A percentile compares a stretch with the other conserved stretches of the same genome.
Conservation (phyloP, 441 rosid genomes). For the Gossypium schwendimanii region DNA sequence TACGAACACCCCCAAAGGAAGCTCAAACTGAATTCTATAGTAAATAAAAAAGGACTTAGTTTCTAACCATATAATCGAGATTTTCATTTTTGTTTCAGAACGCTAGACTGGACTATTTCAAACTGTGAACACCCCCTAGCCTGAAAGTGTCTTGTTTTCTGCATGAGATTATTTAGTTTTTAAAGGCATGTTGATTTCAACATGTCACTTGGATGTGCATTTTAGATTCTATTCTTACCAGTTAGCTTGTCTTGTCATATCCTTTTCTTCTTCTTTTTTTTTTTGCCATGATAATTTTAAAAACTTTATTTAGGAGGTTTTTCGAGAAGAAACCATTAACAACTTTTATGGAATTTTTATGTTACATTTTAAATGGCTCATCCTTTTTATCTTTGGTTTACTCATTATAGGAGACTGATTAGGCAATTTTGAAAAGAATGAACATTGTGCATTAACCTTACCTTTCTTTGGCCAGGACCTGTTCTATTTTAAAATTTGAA, state of each 20-base stretch:
- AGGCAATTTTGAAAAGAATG: slow-evolving; percentile 8
- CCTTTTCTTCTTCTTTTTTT: not conserved
- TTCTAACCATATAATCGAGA: not conserved
- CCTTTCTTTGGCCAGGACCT: not conserved
- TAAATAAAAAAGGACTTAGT: not conserved
- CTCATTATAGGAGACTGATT: not conserved
- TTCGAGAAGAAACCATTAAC: not conserved
- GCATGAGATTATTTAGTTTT: not conserved
- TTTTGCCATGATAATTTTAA: not conserved
- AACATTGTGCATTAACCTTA: not conserved
- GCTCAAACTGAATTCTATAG: not conserved
- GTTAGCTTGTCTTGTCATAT: not conserved
- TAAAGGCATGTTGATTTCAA: not conserved
- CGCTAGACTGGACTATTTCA: not conserved
- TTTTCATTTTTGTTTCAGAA: not conserved
- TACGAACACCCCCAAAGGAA: not conserved
- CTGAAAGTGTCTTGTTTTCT: not conserved
- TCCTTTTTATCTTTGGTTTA: not conserved
- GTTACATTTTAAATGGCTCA: not conserved
- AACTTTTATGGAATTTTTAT: not conserved
- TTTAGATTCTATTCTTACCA: not conserved
- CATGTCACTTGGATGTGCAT: not conserved
- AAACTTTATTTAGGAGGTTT: not conserved
- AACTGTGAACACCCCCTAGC: not conserved
- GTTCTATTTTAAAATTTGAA: not conserved